Evolutionary conservation across 805 yeast species (phyloP), one percentile per base, ranked within the genome.

Genomic region (Wickerhamiella cacticola): DNA sequence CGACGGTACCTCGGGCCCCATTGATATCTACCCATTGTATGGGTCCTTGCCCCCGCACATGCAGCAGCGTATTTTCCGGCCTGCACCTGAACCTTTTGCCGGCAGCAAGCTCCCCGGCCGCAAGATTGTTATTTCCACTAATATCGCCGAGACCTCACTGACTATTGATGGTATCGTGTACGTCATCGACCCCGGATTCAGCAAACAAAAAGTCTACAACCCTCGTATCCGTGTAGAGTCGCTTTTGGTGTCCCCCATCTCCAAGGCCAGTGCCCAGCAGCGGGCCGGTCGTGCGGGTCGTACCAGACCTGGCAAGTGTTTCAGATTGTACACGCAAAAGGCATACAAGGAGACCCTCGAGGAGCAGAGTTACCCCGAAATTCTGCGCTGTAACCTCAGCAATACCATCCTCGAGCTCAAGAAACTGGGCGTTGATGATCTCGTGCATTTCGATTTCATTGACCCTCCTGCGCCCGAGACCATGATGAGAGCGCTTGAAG

Each of bases 201-300:
- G 95, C 15, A 89, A 89, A 61, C 96, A 92, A 66, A 89, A 92
- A 59, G 96, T 88, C 50, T 89, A 87, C 68, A 92, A 89, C 63
- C 97, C 98, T 45, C 76, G 96, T 64, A 84, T 89, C 50, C 76
- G 98, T 65, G 96, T 89, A 25, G 96, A 89, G 65, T 86, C 96
- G 0, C 71, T 89, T 56, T 72, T 89, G 46, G 97, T 92, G 3
- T 84, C 96, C 7, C 97, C 97, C 31, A 88, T 92, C 53, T 88
- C 97, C 9, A 88, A 87, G 67, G 98, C 98, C 0, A 80, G 94
- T 42, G 95, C 98, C 1, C 96, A 89, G 67, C 98, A 89, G 67
- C 78, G 98, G 67, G 97, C 97, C 29, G 98, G 98, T 75, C 84
- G 98, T 75, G 98, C 98, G 48, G 98, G 98, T 70, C 89, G 98